phyloP scores from a whole-genome alignment of 2,329 filamentous ascomycete genomes.

The Daldinia eschscholtzii region DNA sequence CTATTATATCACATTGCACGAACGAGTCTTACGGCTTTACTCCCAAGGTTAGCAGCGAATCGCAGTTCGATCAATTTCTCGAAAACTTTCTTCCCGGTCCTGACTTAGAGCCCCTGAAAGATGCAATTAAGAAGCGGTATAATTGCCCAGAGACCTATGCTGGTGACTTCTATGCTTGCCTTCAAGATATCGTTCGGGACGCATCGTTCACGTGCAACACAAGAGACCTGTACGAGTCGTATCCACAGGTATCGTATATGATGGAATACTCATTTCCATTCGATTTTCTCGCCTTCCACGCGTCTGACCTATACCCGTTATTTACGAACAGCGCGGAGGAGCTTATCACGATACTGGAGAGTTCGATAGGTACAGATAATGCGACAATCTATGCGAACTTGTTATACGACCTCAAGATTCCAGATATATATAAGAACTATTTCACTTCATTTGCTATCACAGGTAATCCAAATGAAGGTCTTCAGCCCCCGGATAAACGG shows the following conservation, averaged over 20 bases:
- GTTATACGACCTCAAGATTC: too few species aligned
- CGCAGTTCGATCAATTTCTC: neutral
- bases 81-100: neutral
- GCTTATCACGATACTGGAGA: neutral
- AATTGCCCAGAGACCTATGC: neutral
- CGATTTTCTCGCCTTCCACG: neutral
- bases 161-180: neutral
- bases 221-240: neutral
- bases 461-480: neutral
- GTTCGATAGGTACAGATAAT: neutral
- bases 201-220: neutral
- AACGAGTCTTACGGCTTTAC: neutral
- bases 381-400: neutral
- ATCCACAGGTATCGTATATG: neutral
- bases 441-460: neutral
- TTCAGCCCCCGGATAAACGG: neutral
- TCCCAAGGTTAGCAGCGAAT: neutral
- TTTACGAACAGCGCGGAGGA: neutral
- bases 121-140: neutral
- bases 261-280: neutral
- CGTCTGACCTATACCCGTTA: neutral
- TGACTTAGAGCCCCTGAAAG: neutral
- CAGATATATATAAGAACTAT: slow-evolving; percentile 1
- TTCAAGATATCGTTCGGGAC: neutral
- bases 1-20: neutral